Evolutionary conservation across 2,329 filamentous ascomycete genomes (phyloP), one percentile per base, ranked within the genome.

Genomic region (Ophiostoma himal-ulmi): DNA sequence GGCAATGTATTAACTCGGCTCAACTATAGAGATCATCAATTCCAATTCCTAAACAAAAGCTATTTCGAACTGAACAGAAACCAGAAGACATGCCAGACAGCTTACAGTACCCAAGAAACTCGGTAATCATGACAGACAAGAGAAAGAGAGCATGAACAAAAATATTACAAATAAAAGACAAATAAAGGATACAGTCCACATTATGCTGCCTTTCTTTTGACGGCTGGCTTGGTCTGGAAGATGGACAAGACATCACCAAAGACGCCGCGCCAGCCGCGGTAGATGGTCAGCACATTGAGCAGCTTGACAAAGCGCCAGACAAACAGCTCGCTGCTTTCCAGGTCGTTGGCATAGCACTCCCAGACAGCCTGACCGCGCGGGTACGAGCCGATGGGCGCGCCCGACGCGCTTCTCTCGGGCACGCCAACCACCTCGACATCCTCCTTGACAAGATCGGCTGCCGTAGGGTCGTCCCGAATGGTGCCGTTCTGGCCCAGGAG

Each of bases 261-360:
- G 78, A 83, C 83, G 2, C 84, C 86, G 44, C 78, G 72, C 86
- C 86, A 90, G 0, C 87, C 86, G 73, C 82, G 81, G 13, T 82
- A 75, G 41, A 74, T 75, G 72, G 83, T 81, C 48, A 85, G 75
- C 39, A 80, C 75, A 75, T 89, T 88, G 73, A 90, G 66, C 71
- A 89, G 73, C 57, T 79, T 78, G 1, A 90, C 77, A 70, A 87
- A 82, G 54, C 85, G 82, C 71, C 81, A 79, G 34, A 82, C 81
- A 75, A 89, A 90, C 1, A 81, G 77, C 75, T 90, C 88, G 20
- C 82, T 80, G 72, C 85, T 81, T 71, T 83, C 80, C 74, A 83
- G 87, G 74, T 89, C 87, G 73, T 88, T 80, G 0, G 82, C 86
- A 76, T 87, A 88, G 64, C 83, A 80, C 76, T 91, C 89, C 84